Evolutionary conservation across 331 rosid genomes (phyloP), one percentile per base, ranked within the genome.

Genomic region (Quercus lobata): DNA sequence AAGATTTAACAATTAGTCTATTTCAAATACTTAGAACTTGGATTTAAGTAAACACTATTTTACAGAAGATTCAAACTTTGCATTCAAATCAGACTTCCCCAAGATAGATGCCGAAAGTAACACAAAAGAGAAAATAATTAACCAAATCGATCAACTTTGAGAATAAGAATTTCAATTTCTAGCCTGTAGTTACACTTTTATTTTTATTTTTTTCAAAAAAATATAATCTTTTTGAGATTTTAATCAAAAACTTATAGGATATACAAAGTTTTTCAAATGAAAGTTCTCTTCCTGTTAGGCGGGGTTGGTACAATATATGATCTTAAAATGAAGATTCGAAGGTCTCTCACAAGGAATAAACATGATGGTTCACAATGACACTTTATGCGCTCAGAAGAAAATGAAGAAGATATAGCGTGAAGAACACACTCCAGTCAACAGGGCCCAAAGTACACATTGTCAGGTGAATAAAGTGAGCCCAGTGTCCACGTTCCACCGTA

Each of bases 381-480:
- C 78, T 84, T 82, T 82, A 75, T 69, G 80, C 82, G 37, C 71
- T 72, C 10, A 74, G 25, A 66, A 37, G 46, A 81, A 37, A 6
- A 56, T 19, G 61, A 19, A 58, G 58, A 69, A 75, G 76, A 49
- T 80, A 49, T 80, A 77, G 91, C 90, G 91, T 88, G 86, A 84
- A 15, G 52, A 84, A 80, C 84, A 90, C 93, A 87, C 91, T 83
- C 75, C 82, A 68, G 19, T 54, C 75, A 65, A 84, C 79, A 83
- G 84, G 78, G 75, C 66, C 87, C 75, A 85, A 87, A 79, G 83
- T 79, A 85, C 82, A 60, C 25, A 56, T 4, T 78, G 84, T 74
- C 85, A 74, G 76, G 73, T 79, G 88, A 87, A 86, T 86, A 87
- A 88, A 86, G 88, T 46, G 76, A 19, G 66, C 57, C 76, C 78